Conservation (phyloP, 345 rosid genomes). For the Citropsis articulata region DNA sequence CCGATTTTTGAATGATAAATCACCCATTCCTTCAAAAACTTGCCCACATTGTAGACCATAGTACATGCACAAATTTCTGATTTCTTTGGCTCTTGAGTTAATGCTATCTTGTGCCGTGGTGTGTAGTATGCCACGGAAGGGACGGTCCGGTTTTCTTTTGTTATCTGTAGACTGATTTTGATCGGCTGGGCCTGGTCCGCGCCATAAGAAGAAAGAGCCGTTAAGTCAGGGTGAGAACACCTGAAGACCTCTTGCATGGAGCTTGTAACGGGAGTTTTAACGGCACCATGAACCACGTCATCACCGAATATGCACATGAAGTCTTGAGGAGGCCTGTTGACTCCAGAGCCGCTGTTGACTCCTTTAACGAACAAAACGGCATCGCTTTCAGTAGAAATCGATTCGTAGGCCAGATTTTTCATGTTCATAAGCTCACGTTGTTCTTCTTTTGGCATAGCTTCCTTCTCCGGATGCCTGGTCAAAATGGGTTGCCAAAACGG, state of each 20-base stretch:
- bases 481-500: constrained; percentile 56
- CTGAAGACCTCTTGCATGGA: constrained; percentile 85
- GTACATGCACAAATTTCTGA: constrained; percentile 60
- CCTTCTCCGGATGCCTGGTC: constrained; percentile 20
- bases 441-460: background rate
- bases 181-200: constrained; percentile 13
- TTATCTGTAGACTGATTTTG: constrained; percentile 52
- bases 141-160: constrained; percentile 23
- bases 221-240: constrained; percentile 53
- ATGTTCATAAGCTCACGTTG: constrained; percentile 38
- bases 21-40: constrained; percentile 84
- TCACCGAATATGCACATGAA: constrained; percentile 58
- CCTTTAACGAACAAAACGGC: constrained; percentile 81
- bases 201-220: constrained; percentile 16
- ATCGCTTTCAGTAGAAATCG: constrained; percentile 62
- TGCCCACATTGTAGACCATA: constrained; percentile 83
- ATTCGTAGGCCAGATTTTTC: constrained; percentile 64
- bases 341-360: constrained; percentile 56
- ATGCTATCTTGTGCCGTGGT: constrained; percentile 28
- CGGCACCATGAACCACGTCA: constrained; percentile 17
- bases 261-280: constrained; percentile 64
- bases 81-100: constrained; percentile 17
- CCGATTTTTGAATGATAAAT: constrained; percentile 72
- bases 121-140: constrained; percentile 74
- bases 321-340: constrained; percentile 40